Base-by-base conservation (phyloP, 2,329 filamentous ascomycete species). In the Aspergillus versicolor region DNA sequence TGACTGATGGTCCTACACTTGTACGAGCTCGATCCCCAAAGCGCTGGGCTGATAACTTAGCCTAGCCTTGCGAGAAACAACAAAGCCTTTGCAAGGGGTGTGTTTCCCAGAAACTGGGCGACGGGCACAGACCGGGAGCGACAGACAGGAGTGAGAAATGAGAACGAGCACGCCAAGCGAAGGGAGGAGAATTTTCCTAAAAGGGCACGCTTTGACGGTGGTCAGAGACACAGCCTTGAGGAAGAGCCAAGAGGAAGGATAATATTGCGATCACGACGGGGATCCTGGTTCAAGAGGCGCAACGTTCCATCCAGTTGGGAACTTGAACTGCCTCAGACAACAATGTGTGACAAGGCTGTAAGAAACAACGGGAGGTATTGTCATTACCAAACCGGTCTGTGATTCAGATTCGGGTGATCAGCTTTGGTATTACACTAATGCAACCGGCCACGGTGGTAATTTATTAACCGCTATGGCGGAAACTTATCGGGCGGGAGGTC, bases 251-350 rank as follows among this genome's bases (percentile, higher is more conserved):
- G 38, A 38, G 21, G 46, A 24, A 43, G 15, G 43, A 43, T 48
- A 19, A 24, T 41, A 44, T 52, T 57, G 22, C 44, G 30, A 55
- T 57, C 44, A 54, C 57, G 34, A 60, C 47, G 51, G 59, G 51
- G 48, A 55, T 62, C 63, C 63, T 52, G 53, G 63, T 56, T 46
- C 44, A 57, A 52, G 62, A 63, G 63, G 63, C 65, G 63, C 65
- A 65, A 67, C 61, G 61, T 67, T 65, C 65, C 65, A 67, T 65
- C 57, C 65, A 65, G 61, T 65, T 63, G 63, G 65, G 61, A 65
- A 59, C 52, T 30, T 30, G 27, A 15, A 43, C 56, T 22, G n/a
- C 44, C 15, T 52, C 37, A 43, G 41, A 44, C 37, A 38, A 50
- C 24, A 41, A 41, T 57, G 41, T 22, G 41, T 45, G 47, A 56